Evolutionary conservation across 2,329 filamentous ascomycete genomes (phyloP), one percentile per base, ranked within the genome.

Genomic region (Plenodomus tracheiphilus): DNA sequence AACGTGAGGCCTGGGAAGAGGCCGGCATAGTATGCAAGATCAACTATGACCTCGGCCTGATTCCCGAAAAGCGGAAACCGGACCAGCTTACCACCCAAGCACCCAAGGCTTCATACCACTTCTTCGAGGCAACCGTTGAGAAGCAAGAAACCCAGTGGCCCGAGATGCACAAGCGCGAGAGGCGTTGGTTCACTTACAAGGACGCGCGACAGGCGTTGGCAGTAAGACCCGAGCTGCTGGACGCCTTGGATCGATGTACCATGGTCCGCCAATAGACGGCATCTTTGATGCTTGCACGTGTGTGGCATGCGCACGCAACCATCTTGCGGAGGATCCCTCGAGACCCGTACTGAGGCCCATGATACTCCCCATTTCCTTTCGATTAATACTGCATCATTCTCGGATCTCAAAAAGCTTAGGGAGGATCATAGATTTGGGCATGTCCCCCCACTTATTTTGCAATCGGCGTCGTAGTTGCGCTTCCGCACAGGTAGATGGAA

Each of bases 1-100:
- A 79, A 79, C 81, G 94, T 61, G 94, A 99, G 75, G 94, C 94
- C 53, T 97, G 94, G 94, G 94, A 97, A 77, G 94, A 97, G 77
- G 94, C 92, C 36, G 94, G 94, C 65, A 95, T 97, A 66, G 81
- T 88, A 64, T 89, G 93, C 74, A 87, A 84, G 50, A 86, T 97
- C 72, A 86, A 88, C 64, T 88, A 87, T 70, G 91, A 96, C 72
- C 82, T 99, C 42, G 92, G 92, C 56, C 82, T 87, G 57, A 96
- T 99, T 62, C 78, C 86, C 46, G 94, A 99, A 75, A 88, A 85
- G 71, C 85, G 91, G 49, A 82, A 76, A 40, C 70, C 77, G 20
- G 71, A 75, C 18, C 74, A 82, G 56, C 68, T 83, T 54, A 79
- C 79, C 21, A 65, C 74, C n/a, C 71, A 78, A 41, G 81, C 90